These are phyloP conservation scores for Trichopus zeylanicus DNA, from an alignment of 116 monocot genomes.

Conservation along the genomic window DNA sequence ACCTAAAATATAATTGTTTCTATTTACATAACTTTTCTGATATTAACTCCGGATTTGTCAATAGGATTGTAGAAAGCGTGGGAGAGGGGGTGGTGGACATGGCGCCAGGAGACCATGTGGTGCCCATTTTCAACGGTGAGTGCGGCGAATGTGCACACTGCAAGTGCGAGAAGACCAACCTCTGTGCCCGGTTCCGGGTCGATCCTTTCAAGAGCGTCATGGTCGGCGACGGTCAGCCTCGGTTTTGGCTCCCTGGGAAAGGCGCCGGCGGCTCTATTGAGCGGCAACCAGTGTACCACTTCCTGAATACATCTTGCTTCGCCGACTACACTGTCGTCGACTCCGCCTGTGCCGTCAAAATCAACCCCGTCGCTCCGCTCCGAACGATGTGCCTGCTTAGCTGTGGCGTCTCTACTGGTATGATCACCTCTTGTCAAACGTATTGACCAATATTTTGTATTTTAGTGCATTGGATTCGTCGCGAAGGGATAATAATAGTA, in stretches of 20 bases:
- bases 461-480: too few species aligned
- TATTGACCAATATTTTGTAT: too few species aligned
- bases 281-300: slow-evolving; percentile 62
- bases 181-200: slow-evolving; percentile 48
- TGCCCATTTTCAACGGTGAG: slow-evolving; percentile 87
- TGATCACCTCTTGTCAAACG: too few species aligned
- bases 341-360: slow-evolving; percentile 63
- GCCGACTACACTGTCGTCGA: slow-evolving; percentile 89
- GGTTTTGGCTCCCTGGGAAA: slow-evolving; percentile 33
- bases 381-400: slow-evolving; percentile 71
- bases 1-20: background rate
- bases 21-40: too few species aligned
- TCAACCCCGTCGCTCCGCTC: slow-evolving; percentile 48
- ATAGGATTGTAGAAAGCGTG: slow-evolving; percentile 86
- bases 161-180: slow-evolving; percentile 46
- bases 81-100: slow-evolving; percentile 76
- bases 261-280: slow-evolving; percentile 1
- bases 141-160: slow-evolving; percentile 63
- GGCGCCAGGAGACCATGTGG: slow-evolving; percentile 64
- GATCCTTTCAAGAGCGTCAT: slow-evolving; percentile 52
- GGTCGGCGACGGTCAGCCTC: slow-evolving; percentile 42
- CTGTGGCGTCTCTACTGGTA: slow-evolving; percentile 87
- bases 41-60: too few species aligned
- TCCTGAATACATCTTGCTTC: slow-evolving; percentile 90
- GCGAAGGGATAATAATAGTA: too few species aligned